Percentiles rank a stretch among this genome's conserved stretches.
Evolutionary conservation across 176 grass and related monocot genomes (phyloP).

Genomic region (Ensete ventricosum): DNA sequence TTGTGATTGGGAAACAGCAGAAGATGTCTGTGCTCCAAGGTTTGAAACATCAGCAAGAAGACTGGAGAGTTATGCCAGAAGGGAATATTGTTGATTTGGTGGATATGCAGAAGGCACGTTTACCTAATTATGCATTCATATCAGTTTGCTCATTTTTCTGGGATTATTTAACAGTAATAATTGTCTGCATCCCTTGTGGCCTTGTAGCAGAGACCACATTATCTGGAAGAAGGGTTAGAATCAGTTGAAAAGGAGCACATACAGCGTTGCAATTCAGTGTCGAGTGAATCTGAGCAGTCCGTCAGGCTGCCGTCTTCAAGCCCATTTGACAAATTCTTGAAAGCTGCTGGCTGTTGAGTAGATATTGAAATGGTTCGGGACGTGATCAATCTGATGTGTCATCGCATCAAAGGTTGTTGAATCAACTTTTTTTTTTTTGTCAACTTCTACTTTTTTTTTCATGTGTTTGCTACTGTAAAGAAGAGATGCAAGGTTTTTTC

Average conservation of each 20-base stretch:
- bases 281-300: slow-evolving; percentile 56
- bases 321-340: slow-evolving; percentile 93
- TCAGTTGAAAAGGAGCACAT: slow-evolving; percentile 34
- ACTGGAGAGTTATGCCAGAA: slow-evolving; percentile 26
- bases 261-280: slow-evolving; percentile 39
- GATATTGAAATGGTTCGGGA: not conserved
- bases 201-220: slow-evolving; percentile 41
- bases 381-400: not conserved
- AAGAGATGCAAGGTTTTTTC: not conserved
- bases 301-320: slow-evolving; percentile 82
- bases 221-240: slow-evolving; percentile 25
- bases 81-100: slow-evolving; percentile 15
- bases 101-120: slow-evolving; percentile 43
- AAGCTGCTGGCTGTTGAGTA: slow-evolving; percentile 72
- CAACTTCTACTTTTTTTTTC: not conserved
- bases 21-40: slow-evolving; percentile 88
- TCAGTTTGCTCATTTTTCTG: not conserved
- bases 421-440: not conserved
- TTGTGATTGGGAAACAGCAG: slow-evolving; percentile 78
- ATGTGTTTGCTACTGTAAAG: not conserved
- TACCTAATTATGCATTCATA: not conserved
- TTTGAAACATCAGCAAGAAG: slow-evolving; percentile 63
- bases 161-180: not conserved
- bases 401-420: not conserved
- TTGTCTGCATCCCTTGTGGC: not conserved